phyloP scores from a whole-genome alignment of 2,329 filamentous ascomycete genomes.

The Diaporthe sp. region DNA sequence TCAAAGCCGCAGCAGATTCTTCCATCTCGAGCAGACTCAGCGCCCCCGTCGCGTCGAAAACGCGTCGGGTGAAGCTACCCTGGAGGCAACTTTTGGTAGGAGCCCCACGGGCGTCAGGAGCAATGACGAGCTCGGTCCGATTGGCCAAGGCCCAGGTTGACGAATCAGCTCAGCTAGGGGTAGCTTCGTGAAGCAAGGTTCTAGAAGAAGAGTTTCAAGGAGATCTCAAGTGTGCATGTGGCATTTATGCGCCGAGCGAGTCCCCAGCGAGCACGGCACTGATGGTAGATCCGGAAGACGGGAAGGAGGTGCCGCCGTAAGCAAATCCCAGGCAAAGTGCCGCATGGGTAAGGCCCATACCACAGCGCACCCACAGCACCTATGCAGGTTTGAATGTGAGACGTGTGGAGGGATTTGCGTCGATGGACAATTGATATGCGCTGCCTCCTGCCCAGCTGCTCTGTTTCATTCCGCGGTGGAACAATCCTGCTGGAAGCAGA shows the following conservation, averaged over 20 bases:
- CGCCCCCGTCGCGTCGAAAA: constrained; percentile 47
- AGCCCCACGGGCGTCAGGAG: constrained; percentile 1
- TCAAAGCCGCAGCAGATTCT: constrained; percentile 46
- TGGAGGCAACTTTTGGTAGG: neutral
- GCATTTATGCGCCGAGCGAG: constrained; percentile 33
- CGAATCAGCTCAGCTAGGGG: constrained; percentile 33
- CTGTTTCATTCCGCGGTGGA: constrained; percentile 18
- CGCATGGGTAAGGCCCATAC: neutral
- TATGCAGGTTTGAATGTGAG: constrained; percentile 17
- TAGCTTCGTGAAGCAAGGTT: constrained; percentile 33
- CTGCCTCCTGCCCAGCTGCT: neutral
- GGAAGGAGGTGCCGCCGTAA: constrained; percentile 27
- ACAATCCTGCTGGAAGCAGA: neutral
- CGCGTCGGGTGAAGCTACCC: constrained; percentile 35
- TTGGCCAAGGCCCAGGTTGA: constrained; percentile 13
- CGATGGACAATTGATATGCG: neutral
- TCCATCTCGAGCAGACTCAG: constrained; percentile 48
- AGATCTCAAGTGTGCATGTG: constrained; percentile 30
- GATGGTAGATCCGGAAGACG: constrained; percentile 12
- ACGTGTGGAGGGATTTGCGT: neutral
- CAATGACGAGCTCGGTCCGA: constrained; percentile 14
- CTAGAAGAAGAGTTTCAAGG: constrained; percentile 38
- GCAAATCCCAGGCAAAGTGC: constrained; percentile 20
- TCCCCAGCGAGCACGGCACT: constrained; percentile 1
- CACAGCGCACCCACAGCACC: neutral